phyloP scores from a whole-genome alignment of 257 asterid species.

The Jaltomata sinuosa region DNA sequence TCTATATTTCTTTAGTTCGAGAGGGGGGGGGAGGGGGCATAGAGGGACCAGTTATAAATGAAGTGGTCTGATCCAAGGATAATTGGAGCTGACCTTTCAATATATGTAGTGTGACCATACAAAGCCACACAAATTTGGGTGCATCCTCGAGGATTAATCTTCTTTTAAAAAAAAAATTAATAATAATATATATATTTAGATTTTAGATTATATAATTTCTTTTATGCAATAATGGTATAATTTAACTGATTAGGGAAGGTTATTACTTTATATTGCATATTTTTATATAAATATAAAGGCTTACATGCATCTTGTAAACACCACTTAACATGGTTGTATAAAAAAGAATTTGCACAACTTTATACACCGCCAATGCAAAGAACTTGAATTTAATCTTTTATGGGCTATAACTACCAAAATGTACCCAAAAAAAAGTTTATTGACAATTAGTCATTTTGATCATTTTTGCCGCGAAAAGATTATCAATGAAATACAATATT shows the following conservation, averaged over 20 bases:
- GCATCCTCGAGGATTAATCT: slow-evolving; percentile 6
- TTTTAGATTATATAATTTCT: not conserved
- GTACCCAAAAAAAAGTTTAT: too few relatives aligned
- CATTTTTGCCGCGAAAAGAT: too few relatives aligned
- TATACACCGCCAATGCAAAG: too few relatives aligned
- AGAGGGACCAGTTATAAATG: slow-evolving; percentile 29
- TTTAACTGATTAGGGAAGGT: not conserved
- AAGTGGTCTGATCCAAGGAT: slow-evolving; percentile 28
- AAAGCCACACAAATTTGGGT: slow-evolving; percentile 33
- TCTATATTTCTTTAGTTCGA: not conserved
- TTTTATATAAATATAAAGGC: too few relatives aligned
- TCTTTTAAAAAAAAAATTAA: not conserved
- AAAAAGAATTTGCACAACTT: too few relatives aligned
- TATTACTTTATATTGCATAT: too few relatives aligned
- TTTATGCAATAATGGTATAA: not conserved
- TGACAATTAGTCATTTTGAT: too few relatives aligned
- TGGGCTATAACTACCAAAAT: too few relatives aligned
- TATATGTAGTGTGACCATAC: slow-evolving; percentile 19
- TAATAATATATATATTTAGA: not conserved
- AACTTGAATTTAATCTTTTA: too few relatives aligned
- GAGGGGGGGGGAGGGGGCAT: not conserved
- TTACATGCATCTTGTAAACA: too few relatives aligned
- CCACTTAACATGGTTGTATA: not conserved
- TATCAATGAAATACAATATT: too few relatives aligned
- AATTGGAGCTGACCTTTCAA: slow-evolving; percentile 32